These are phyloP conservation scores for Hysterangium stoloniferum DNA, from an alignment of 768 basidiomycete species.

Conservation along the genomic window DNA sequence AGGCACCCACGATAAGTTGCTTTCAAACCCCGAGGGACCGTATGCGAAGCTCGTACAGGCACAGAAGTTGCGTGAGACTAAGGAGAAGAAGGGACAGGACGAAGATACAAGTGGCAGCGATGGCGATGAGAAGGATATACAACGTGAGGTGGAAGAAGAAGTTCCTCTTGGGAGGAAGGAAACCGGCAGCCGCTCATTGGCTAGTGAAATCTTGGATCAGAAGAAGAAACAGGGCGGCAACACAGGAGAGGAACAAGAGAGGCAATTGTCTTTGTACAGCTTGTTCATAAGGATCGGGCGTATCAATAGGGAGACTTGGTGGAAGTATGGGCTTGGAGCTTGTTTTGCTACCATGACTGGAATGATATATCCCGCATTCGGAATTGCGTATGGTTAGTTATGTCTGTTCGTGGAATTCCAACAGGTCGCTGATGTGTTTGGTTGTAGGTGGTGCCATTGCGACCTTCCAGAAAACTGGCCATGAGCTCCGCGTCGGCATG, in stretches of 20 bases:
- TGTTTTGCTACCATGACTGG: conserved; percentile 51
- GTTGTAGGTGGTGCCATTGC: conserved; percentile 14
- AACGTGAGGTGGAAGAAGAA: conserved; percentile 32
- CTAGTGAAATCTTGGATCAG: conserved; percentile 59
- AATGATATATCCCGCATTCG: conserved; percentile 64
- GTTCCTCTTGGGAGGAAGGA: conserved; percentile 48
- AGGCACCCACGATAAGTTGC: conserved; percentile 69
- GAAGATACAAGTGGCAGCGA: conserved; percentile 1
- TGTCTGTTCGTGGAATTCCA: conserved; percentile 25
- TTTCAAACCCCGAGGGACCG: conserved; percentile 48
- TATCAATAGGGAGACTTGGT: conserved; percentile 54
- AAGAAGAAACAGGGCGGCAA: conserved; percentile 19
- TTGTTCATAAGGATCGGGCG: conserved; percentile 64
- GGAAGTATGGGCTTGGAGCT: conserved; percentile 50
- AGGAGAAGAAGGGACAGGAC: conserved; percentile 17
- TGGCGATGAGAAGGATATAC: conserved; percentile 6
- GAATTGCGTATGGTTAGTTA: conserved; percentile 49
- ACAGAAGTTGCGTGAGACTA: conserved; percentile 62
- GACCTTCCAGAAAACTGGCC: conserved; percentile 22
- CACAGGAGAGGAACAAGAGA: conserved; percentile 24
- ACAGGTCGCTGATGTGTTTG: conserved; percentile 48
- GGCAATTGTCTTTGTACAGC: conserved; percentile 41
- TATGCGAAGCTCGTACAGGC: conserved; percentile 72
- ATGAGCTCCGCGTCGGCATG: conserved; percentile 43
- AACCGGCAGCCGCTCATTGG: conserved; percentile 50